phyloP scores from a whole-genome alignment of 148 eudicot species.

The Nepenthes mirabilis region DNA sequence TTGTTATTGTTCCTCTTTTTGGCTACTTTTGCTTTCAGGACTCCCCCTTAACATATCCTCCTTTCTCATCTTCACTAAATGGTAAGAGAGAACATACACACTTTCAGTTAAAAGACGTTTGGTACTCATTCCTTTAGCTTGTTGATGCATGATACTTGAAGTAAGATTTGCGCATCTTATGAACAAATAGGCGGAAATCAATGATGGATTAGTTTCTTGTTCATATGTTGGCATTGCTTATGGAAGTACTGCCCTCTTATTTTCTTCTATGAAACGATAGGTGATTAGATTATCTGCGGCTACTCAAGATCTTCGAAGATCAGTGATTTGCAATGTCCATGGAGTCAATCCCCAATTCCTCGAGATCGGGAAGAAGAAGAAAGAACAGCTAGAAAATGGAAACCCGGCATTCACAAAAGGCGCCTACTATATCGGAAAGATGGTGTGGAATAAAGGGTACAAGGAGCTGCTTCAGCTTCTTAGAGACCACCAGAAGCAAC shows the following conservation, averaged over 20 bases:
- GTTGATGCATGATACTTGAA: too few species aligned
- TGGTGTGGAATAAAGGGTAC: constrained; percentile 96
- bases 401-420: constrained; percentile 51
- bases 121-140: too few species aligned
- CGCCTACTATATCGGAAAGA: constrained; percentile 89
- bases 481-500: constrained; percentile 53
- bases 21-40: too few species aligned
- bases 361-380: constrained; percentile 72
- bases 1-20: too few species aligned
- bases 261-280: constrained; percentile 7
- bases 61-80: too few species aligned
- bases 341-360: constrained; percentile 97
- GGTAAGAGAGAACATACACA: too few species aligned
- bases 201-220: background rate
- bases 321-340: constrained; percentile 90
- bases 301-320: constrained; percentile 87
- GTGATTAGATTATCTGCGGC: constrained; percentile 94
- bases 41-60: too few species aligned
- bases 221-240: constrained; percentile 1
- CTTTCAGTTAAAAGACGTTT: too few species aligned
- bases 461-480: constrained; percentile 78
- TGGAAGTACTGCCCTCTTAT: background rate
- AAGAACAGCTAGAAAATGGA: constrained; percentile 41
- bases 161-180: too few species aligned
- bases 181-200: background rate